A percentile compares a stretch with the other conserved stretches of the same genome.
Evolutionary conservation across 139 green algal species (phyloP).

Genomic region (Chlorella sorokiniana): DNA sequence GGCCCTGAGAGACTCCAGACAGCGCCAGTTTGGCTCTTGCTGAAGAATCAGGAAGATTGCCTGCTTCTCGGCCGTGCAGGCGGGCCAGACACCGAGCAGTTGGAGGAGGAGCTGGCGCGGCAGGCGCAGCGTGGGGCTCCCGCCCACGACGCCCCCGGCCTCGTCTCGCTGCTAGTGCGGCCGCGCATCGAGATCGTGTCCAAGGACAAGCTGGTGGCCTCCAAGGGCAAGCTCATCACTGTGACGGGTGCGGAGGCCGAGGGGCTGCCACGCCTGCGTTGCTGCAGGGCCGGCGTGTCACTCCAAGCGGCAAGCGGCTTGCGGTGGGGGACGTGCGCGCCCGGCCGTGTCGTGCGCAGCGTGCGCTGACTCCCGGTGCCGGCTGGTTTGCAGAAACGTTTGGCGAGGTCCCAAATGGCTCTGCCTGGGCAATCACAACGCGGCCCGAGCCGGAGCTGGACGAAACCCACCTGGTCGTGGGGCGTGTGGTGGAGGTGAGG

Average conservation of each 20-base stretch:
- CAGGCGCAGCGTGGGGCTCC: background rate
- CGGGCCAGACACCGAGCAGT: slow-evolving; percentile 41
- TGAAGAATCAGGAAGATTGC: too few species aligned
- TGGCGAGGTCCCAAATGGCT: slow-evolving; percentile 61
- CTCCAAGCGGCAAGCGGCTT: too few species aligned
- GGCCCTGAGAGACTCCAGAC: too few species aligned
- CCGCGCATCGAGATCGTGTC: slow-evolving; percentile 14
- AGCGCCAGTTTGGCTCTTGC: too few species aligned
- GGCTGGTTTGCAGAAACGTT: slow-evolving; percentile 33
- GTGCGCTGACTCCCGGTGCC: background rate
- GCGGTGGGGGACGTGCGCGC: too few species aligned
- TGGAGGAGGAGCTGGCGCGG: slow-evolving; percentile 44
- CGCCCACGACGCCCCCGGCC: slow-evolving; percentile 26
- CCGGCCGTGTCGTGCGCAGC: background rate
- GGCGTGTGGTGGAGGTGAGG: slow-evolving; percentile 48
- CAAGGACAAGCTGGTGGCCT: slow-evolving; percentile 61
- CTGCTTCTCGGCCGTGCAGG: slow-evolving; percentile 14
- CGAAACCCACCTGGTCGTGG: slow-evolving; percentile 62
- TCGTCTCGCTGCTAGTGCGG: slow-evolving; percentile 46
- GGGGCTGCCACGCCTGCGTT: background rate
- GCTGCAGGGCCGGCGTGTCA: background rate
- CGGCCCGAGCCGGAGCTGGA: slow-evolving; percentile 51
- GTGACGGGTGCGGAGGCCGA: slow-evolving; percentile 36
- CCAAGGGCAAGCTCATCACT: slow-evolving; percentile 65
- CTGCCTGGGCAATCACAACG: slow-evolving; percentile 60